Evolutionary conservation across 495 filamentous ascomycete species (phyloP).

Genomic region (Xylaria longipes): DNA sequence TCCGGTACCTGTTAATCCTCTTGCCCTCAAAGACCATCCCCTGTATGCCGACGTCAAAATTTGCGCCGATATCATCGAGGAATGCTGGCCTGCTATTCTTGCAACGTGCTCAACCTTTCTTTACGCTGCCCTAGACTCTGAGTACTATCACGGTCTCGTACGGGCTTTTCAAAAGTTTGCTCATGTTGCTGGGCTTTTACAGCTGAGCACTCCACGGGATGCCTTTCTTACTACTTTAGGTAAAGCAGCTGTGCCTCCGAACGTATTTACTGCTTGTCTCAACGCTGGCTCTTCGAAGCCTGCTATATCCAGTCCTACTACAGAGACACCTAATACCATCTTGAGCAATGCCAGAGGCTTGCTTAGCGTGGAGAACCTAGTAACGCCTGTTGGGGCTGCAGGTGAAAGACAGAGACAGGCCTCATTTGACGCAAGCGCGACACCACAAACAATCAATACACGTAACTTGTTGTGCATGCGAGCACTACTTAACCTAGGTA

Average conservation of each 20-base stretch:
- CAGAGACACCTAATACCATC: conserved; percentile 57
- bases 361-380: conserved; percentile 67
- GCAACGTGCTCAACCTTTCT: conserved; percentile 95
- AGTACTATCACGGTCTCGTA: conserved; percentile 92
- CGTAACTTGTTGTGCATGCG: conserved; percentile 89
- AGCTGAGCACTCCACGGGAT: conserved; percentile 84
- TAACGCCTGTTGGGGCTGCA: conserved; percentile 54
- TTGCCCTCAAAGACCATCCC: conserved; percentile 73
- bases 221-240: conserved; percentile 93
- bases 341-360: conserved; percentile 69
- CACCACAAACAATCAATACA: conserved; percentile 70
- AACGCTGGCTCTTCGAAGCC: conserved; percentile 49
- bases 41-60: conserved; percentile 72
- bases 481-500: conserved; percentile 90
- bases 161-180: conserved; percentile 94
- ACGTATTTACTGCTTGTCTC: conserved; percentile 69
- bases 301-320: conserved; percentile 47
- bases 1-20: conserved; percentile 79
- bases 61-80: conserved; percentile 81
- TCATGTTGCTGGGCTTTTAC: conserved; percentile 88
- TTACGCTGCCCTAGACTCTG: conserved; percentile 88
- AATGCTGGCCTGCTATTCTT: conserved; percentile 94
- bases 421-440: conserved; percentile 52
- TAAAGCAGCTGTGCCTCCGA: conserved; percentile 87
- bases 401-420: conserved; percentile 60